Conservation (phyloP, 2,329 filamentous ascomycete species). For the Talaromyces sp. region DNA sequence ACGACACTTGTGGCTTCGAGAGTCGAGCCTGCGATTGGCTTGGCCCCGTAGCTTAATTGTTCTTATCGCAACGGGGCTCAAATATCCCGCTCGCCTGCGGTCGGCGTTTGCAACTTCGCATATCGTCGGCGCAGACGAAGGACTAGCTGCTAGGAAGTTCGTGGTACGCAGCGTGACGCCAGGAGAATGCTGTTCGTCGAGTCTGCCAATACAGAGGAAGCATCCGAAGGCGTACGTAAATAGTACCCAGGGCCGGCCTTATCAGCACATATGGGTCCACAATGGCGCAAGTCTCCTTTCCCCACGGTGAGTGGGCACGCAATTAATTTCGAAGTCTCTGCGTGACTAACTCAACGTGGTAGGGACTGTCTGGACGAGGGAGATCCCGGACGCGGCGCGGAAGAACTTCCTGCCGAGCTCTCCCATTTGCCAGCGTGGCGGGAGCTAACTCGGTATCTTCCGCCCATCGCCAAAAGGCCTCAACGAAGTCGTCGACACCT, state of each 20-base stretch:
- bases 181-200: background rate
- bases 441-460: background rate
- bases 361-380: background rate
- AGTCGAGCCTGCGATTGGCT: background rate
- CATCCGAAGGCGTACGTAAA: background rate
- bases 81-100: background rate
- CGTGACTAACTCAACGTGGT: too few relatives aligned
- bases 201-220: too few relatives aligned
- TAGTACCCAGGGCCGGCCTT: background rate
- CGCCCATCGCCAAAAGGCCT: background rate
- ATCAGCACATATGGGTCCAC: slow-evolving; percentile 4
- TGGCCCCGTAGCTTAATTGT: background rate
- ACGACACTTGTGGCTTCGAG: background rate
- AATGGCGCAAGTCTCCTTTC: slow-evolving; percentile 1
- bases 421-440: background rate
- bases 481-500: background rate
- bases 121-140: background rate
- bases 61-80: background rate
- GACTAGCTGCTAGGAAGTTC: background rate
- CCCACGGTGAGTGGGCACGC: background rate
- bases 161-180: background rate
- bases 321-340: background rate
- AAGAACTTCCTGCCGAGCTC: background rate
- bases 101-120: background rate
- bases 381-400: background rate